Evolutionary conservation across 495 filamentous ascomycete species (phyloP), one percentile per base, ranked within the genome.

Genomic region (Xylaria grammica): DNA sequence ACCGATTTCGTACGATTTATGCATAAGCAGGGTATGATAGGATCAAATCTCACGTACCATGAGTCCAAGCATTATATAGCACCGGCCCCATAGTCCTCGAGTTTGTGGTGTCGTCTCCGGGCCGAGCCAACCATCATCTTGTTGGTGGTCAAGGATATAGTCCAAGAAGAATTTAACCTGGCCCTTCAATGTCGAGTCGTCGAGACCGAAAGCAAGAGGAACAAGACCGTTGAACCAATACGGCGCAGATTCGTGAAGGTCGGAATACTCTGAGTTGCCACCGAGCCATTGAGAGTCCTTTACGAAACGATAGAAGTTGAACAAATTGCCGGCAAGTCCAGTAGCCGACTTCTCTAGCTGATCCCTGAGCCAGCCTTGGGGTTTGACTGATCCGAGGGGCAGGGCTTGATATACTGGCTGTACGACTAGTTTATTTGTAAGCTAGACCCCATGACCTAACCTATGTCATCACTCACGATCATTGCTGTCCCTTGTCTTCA

Each of bases 141-240:
- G 77, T 52, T 88, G 84, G 50, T 80, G 77, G 13, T 72, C 73
- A 20, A 90, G 75, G 0, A 88, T 76, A 60, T 82, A 79, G 53
- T 84, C 76, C 20, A 83, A 65, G 40, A 79, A 77, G 13, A 74
- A 58, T 27, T 81, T 75, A 6, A 86, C 81, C 61, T 90, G 86
- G 1, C 38, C 66, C 67, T 87, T 86, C n/a, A 89, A 71, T 17
- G 84, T 68, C 1, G 72, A 61, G 67, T 90, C 82, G 52, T 86
- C 76, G 13, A 87, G 70, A 0, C 75, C 74, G 67, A 84, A 89
- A 15, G 88, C 85, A n/a, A 89, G 77, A 13, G 87, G 86, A 3
- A 90, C 88, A 4, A 89, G 74, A 24, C 83, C 83, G 66, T 89
- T 89, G 62, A 88, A 82, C 88, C 87, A 90, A 69, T 90, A 90